Evolutionary conservation across 2,329 filamentous ascomycete genomes (phyloP).

Genomic region (Neopestalotiopsis rosae): DNA sequence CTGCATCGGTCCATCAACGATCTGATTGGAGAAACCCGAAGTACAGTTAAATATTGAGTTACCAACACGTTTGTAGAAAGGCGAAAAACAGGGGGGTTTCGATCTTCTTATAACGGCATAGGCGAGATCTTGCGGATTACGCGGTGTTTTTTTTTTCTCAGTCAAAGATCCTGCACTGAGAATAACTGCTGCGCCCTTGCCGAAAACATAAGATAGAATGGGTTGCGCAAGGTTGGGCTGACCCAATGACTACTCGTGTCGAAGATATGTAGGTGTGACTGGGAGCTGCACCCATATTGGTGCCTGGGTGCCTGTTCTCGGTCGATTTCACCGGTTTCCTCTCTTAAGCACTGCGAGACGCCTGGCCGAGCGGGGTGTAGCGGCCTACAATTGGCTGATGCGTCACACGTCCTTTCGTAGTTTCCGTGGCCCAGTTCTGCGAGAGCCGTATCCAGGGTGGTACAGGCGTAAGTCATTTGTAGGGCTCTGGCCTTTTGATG

Average conservation of each 20-base stretch:
- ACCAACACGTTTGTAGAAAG: not conserved
- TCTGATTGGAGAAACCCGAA: not conserved
- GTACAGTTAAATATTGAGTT: not conserved
- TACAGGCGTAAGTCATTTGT: not conserved
- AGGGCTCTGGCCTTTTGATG: not conserved
- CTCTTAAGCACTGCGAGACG: constrained; percentile 4
- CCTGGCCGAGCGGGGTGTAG: not conserved
- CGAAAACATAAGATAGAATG: constrained; percentile 1
- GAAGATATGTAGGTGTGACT: constrained; percentile 1
- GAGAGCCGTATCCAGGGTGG: constrained; percentile 8
- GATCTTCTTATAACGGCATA: constrained; percentile 15
- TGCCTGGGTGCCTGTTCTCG: not conserved
- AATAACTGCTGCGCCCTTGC: constrained; percentile 2
- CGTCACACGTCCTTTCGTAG: not conserved
- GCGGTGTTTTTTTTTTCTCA: not conserved
- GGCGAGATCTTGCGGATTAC: not conserved
- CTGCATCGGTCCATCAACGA: not conserved
- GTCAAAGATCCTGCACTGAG: constrained; percentile 6
- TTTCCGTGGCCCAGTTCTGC: not conserved
- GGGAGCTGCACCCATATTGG: constrained; percentile 13
- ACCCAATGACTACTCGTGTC: constrained; percentile 2
- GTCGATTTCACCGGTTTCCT: not conserved
- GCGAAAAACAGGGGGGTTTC: not conserved
- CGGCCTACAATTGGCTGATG: constrained; percentile 11
- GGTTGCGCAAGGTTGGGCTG: constrained; percentile 10